phyloP scores from a whole-genome alignment of 257 asterid species.

The Solanum sejunctum region DNA sequence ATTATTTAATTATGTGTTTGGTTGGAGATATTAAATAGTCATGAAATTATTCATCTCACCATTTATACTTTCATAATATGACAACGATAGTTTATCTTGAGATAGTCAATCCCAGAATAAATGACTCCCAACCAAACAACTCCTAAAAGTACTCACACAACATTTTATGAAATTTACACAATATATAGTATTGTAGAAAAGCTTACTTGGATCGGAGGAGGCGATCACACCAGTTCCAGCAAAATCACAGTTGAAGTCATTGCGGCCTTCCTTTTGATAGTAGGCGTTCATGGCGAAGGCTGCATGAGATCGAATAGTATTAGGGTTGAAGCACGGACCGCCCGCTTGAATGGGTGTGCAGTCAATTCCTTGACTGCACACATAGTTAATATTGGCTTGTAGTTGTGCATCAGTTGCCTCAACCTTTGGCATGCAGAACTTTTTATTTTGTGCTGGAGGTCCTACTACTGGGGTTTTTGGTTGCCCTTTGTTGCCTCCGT shows the following conservation, averaged over 20 bases:
- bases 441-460: background rate
- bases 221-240: constrained; percentile 1
- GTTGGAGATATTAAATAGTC: no score
- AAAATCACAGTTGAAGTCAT: background rate
- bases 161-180: background rate
- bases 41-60: no score
- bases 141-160: background rate
- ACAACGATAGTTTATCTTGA: no score
- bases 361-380: background rate
- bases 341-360: background rate
- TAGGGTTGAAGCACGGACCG: background rate
- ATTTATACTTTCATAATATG: no score
- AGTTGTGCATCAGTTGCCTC: background rate
- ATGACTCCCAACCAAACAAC: no score
- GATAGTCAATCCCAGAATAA: no score
- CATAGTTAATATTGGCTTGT: constrained; percentile 3
- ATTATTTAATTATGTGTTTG: no score
- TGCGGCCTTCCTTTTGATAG: background rate
- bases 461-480: background rate
- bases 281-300: background rate
- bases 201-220: constrained; percentile 2
- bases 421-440: background rate
- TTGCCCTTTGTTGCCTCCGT: background rate
- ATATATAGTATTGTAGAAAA: background rate
- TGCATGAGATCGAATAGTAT: background rate